Evolutionary conservation across 192 early-diverging fungal species (phyloP), one percentile per base, ranked within the genome.

Genomic region (Mortierella claussenii): DNA sequence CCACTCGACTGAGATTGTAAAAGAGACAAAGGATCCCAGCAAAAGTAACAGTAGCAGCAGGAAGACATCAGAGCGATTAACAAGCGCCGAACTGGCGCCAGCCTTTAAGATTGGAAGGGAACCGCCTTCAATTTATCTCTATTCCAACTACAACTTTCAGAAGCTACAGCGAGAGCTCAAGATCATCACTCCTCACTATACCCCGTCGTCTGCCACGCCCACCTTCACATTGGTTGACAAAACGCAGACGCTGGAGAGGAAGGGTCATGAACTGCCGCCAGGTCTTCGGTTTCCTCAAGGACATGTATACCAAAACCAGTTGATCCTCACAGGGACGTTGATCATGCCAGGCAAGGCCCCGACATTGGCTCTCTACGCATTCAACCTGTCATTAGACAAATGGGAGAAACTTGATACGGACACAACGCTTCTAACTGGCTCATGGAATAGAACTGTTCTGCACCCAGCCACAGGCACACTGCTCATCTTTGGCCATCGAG

Each of bases 81-180:
- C 31, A 33, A 76, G 71, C 28, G 52, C 57, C 0, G 71, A 76
- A 21, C 27, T 76, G 52, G 67, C 71, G 5, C 71, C 71, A 18
- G 56, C 71, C 17, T 76, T 76, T 43, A 76, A 76, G 17, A 21
- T 58, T 15, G 64, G 64, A 37, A 60, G 33, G 2, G 71, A 76
- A 5, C 0, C 61, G 28, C 71, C 71, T 0, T 66, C 57, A 0
- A 67, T 76, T 45, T 76, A 76, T 24, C 71, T 76, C 15, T 76
- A 66, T 45, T 76, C 71, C 50, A 76, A 76, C 46, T 76, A 66
- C 58, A 76, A 76, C 46, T 76, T 76, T 49, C 71, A 67, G 15
- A 76, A 61, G 15, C 44, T 67, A 24, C 71, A 66, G 18, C 34
- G 71, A 17, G 71, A 76, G 15, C 46, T 76, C 58, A 76, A 76